Percentiles rank a stretch among this genome's conserved stretches.
Conservation (phyloP, 2,329 filamentous ascomycete genomes). For the Arthroderma sp. region DNA sequence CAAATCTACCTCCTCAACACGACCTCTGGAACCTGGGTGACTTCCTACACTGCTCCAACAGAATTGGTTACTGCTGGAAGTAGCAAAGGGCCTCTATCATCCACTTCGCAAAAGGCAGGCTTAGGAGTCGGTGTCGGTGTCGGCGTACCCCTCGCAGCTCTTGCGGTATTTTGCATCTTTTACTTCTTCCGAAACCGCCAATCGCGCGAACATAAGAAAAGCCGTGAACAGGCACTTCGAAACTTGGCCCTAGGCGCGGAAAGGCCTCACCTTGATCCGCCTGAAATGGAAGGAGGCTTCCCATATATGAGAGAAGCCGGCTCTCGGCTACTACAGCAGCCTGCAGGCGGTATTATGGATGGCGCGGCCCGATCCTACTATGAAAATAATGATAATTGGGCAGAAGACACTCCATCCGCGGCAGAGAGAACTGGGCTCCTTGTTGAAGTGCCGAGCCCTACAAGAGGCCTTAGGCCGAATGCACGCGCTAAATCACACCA, state of each 20-base stretch:
- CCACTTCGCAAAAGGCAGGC: conserved; percentile 37
- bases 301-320: no score
- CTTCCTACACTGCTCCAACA: conserved; percentile 41
- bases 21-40: conserved; percentile 46
- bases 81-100: conserved; percentile 15
- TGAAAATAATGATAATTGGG: conserved; percentile 14
- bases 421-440: conserved; percentile 32
- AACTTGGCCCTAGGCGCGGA: conserved; percentile 40
- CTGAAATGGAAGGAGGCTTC: neutral
- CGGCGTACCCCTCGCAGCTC: conserved; percentile 41
- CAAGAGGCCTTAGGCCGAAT: conserved; percentile 25
- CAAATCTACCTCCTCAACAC: conserved; percentile 47
- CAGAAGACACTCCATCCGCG: conserved; percentile 17
- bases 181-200: conserved; percentile 35
- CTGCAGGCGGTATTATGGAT: neutral
- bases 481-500: conserved; percentile 28
- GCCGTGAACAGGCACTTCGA: conserved; percentile 42
- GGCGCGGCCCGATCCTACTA: conserved; percentile 8
- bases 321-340: neutral
- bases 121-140: conserved; percentile 54
- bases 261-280: conserved; percentile 28
- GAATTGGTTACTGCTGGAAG: conserved; percentile 12
- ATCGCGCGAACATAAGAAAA: conserved; percentile 20
- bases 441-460: conserved; percentile 28
- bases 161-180: conserved; percentile 36